Evolutionary conservation across 768 basidiomycete genomes (phyloP).

Genomic region (Trametes punicea): DNA sequence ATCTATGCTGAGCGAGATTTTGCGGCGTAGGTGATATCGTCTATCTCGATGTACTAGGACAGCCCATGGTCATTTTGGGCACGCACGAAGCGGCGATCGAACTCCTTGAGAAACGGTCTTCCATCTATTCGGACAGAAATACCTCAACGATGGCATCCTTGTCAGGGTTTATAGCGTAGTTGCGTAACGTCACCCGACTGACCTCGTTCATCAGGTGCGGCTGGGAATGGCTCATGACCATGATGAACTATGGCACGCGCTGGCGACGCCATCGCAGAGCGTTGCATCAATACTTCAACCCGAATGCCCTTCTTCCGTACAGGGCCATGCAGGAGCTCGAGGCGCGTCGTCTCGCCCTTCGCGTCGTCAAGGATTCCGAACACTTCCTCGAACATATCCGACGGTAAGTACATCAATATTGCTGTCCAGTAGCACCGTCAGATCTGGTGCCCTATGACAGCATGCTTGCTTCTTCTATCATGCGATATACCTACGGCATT

Average conservation of each 20-base stretch:
- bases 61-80: constrained; percentile 15
- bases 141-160: not conserved
- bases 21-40: constrained; percentile 16
- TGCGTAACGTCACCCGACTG: not conserved
- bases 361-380: constrained; percentile 32
- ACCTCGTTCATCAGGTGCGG: not conserved
- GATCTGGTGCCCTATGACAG: not conserved
- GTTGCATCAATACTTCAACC: not conserved
- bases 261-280: constrained; percentile 2
- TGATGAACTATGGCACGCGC: constrained; percentile 3
- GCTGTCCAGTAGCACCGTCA: not conserved
- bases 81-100: constrained; percentile 13
- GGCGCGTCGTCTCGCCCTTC: not conserved
- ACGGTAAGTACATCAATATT: constrained; percentile 31
- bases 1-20: not conserved
- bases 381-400: constrained; percentile 33
- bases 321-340: not conserved
- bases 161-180: not conserved
- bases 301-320: not conserved
- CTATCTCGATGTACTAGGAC: constrained; percentile 14
- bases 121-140: constrained; percentile 21
- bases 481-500: constrained; percentile 46
- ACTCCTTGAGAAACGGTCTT: constrained; percentile 23
- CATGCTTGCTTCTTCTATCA: constrained; percentile 33
- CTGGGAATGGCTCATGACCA: constrained; percentile 3